Evolutionary conservation across 192 early-diverging fungal species (phyloP), one percentile per base, ranked within the genome.

Genomic region (Podila verticillata): DNA sequence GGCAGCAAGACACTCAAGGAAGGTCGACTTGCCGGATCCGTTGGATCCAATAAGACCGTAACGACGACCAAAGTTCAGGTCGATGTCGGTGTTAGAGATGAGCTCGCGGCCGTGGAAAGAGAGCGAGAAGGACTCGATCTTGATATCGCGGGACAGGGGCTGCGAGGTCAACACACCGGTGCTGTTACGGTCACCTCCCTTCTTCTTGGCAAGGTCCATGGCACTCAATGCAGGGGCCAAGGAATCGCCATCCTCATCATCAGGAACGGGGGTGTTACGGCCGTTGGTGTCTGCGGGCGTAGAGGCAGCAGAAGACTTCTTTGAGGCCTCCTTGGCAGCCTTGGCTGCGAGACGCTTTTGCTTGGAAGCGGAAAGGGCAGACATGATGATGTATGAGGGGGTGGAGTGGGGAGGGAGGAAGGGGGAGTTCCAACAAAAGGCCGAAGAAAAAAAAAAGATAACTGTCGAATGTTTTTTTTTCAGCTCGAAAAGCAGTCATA

Each of bases 21-120:
- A 98, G 35, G 98, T 99, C 15, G 95, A 95, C 84, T 98, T 96
- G 54, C 98, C 98, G 68, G 91, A 93, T 20, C 98, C 98, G 88
- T 99, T 99, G 63, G 93, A 86, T 44, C 96, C 97, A 63, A 99
- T 89, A 61, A 99, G 89, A 81, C 96, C 98, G 75, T 98, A 98
- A 67, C 98, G 90, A 84, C 97, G 93, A 73, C 98, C 98, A 86
- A 93, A 98, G 91, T 99, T 99, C 83, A 99, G 91, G 87, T 98
- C 97, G 59, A 99, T 91, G 48, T 91, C 92, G 47, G 96, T 91
- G 82, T 99, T 97, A 63, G 93, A 89, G 78, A 99, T 93, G 61
- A 99, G 90, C 72, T 93, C 91, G 83, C 97, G 95, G 34, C 96
- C 97, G 85, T 94, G 95, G 88, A 93, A 98, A 54, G 91, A 92